These are phyloP conservation scores for Inonotus hispidus DNA, from an alignment of 1,284 basidiomycete genomes.

Conservation along the genomic window DNA sequence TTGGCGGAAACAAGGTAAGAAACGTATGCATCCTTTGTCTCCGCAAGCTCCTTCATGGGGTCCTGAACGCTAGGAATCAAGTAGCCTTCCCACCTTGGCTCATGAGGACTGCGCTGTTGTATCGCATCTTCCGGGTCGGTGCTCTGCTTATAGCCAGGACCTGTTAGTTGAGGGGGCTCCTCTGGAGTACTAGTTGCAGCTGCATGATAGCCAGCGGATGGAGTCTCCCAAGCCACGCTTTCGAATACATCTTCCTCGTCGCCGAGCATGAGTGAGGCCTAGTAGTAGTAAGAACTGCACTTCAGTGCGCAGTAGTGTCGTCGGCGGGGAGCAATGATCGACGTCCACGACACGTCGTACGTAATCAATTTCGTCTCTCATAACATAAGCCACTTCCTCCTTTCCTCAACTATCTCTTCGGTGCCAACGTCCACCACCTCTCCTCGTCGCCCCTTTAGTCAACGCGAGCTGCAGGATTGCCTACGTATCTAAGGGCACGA, in stretches of 20 bases:
- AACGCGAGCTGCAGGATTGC: neutral
- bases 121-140: slow-evolving; percentile 48
- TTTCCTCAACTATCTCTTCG: neutral
- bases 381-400: neutral
- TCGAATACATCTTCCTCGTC: slow-evolving; percentile 84
- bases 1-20: slow-evolving; percentile 90
- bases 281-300: neutral
- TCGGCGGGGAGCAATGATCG: neutral
- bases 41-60: slow-evolving; percentile 91
- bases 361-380: neutral
- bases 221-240: slow-evolving; percentile 80
- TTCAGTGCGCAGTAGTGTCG: neutral
- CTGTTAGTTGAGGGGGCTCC: slow-evolving; percentile 35
- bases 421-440: slow-evolving; percentile 4
- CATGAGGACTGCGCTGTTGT: slow-evolving; percentile 55
- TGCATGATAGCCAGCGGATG: slow-evolving; percentile 45
- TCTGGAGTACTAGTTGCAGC: slow-evolving; percentile 24
- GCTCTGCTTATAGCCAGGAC: slow-evolving; percentile 75
- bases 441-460: neutral
- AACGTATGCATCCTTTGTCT: slow-evolving; percentile 95
- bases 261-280: slow-evolving; percentile 50
- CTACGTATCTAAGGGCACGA: too few species aligned
- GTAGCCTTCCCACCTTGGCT: slow-evolving; percentile 88
- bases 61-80: slow-evolving; percentile 84
- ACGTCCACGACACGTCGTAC: neutral